Evolutionary conservation across 192 early-diverging fungal genomes (phyloP).

Genomic region (Phycomyces nitens): DNA sequence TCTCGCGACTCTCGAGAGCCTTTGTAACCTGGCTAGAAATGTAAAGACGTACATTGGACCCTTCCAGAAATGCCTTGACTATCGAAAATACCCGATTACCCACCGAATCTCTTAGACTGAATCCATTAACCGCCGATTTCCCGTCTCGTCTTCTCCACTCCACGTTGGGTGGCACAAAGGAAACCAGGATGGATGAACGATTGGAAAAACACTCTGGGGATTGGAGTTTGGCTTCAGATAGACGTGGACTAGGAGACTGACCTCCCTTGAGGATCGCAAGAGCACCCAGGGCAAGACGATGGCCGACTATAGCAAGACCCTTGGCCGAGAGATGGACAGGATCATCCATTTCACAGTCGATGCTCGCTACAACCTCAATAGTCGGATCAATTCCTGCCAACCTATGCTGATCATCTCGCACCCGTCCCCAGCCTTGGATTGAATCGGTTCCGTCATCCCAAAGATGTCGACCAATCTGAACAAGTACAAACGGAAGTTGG

Average conservation of each 20-base stretch:
- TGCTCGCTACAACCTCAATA: slow-evolving; percentile 16
- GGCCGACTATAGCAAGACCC: slow-evolving; percentile 11
- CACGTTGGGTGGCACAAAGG: background rate
- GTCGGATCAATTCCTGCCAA: background rate
- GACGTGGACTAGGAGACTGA: background rate
- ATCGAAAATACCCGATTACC: background rate
- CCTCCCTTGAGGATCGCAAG: background rate
- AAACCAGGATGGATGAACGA: background rate
- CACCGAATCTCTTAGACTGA: background rate
- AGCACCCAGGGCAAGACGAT: slow-evolving; percentile 13
- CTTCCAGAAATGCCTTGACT: background rate
- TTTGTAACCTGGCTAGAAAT: background rate
- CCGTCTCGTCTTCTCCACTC: background rate
- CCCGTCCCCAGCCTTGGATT: slow-evolving; percentile 11
- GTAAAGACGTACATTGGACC: background rate
- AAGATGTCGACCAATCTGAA: slow-evolving; percentile 20
- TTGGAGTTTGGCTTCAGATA: background rate
- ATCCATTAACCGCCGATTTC: background rate
- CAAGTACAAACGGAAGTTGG: slow-evolving; percentile 17
- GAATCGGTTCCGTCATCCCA: background rate
- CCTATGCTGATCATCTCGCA: slow-evolving; percentile 18
- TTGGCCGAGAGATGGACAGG: slow-evolving; percentile 19
- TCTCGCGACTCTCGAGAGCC: background rate
- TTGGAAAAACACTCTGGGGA: background rate
- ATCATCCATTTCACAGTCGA: slow-evolving; percentile 29